These are phyloP conservation scores for Mucor saturninus DNA, from an alignment of 371 early-diverging fungal species.

Conservation along the genomic window DNA sequence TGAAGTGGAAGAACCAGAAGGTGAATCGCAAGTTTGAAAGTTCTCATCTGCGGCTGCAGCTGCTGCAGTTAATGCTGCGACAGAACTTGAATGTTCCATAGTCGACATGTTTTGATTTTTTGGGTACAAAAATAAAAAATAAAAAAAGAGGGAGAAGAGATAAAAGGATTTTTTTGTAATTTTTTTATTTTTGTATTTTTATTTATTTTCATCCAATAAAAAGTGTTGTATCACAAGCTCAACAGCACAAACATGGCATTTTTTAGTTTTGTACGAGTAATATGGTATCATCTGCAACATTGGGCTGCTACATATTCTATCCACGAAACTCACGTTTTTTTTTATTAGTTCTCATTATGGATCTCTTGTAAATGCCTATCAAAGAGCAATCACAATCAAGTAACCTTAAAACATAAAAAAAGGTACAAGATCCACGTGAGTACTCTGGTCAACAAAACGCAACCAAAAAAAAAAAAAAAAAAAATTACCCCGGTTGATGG, in stretches of 20 bases:
- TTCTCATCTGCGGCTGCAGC: slow-evolving; percentile 7
- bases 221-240: not conserved
- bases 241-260: not conserved
- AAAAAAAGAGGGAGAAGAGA: not conserved
- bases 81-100: slow-evolving; percentile 20
- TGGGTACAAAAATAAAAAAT: not conserved
- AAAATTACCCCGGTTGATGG: slow-evolving; percentile 13
- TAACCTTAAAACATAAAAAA: not conserved
- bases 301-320: too few species aligned
- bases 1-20: slow-evolving; percentile 36
- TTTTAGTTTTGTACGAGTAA: not conserved
- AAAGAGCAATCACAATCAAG: too few species aligned
- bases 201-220: slow-evolving; percentile 1
- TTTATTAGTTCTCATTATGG: too few species aligned
- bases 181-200: not conserved
- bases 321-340: too few species aligned
- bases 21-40: slow-evolving; percentile 34
- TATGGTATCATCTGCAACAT: too few species aligned
- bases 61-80: not conserved
- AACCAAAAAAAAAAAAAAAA: not conserved
- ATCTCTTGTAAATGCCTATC: too few species aligned
- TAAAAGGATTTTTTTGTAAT: not conserved
- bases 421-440: slow-evolving; percentile 12
- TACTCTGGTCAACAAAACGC: not conserved
- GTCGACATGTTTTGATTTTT: slow-evolving; percentile 16